Conservation (phyloP, 805 yeast genomes). For the Schwanniomyces sp. region DNA sequence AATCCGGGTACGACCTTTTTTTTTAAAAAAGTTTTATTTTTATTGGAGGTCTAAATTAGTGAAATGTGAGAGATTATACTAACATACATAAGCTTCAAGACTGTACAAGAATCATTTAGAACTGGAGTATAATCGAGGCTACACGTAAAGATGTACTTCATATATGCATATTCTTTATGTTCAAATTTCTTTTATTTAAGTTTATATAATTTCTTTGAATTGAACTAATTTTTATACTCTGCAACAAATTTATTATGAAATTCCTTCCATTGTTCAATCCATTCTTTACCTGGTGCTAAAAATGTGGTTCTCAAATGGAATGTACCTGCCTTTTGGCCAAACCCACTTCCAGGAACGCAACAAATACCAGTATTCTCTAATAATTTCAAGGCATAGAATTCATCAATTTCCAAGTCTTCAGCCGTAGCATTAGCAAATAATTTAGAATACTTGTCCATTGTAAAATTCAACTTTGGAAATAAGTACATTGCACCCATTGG, state of each 20-base stretch:
- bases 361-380: conserved; percentile 92
- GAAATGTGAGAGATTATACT: too few relatives aligned
- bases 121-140: too few relatives aligned
- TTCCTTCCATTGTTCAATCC: conserved; percentile 74
- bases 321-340: conserved; percentile 89
- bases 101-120: too few relatives aligned
- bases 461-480: conserved; percentile 76
- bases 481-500: conserved; percentile 99
- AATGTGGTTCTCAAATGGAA: conserved; percentile 95
- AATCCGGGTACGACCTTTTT: conserved; percentile 76
- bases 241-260: conserved; percentile 77
- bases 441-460: conserved; percentile 43
- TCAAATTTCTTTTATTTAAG: too few relatives aligned
- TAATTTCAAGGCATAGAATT: conserved; percentile 81
- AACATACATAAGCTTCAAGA: too few relatives aligned
- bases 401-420: conserved; percentile 68
- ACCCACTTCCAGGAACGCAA: conserved; percentile 96
- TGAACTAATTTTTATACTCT: conserved; percentile 38
- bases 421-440: conserved; percentile 63
- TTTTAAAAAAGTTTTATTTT: too few relatives aligned
- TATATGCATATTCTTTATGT: too few relatives aligned
- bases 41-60: too few relatives aligned
- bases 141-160: too few relatives aligned
- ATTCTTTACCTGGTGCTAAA: conserved; percentile 90
- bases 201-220: neutral